These are phyloP conservation scores for Penicillium soppii DNA, from an alignment of 495 filamentous ascomycete genomes.

Conservation along the genomic window DNA sequence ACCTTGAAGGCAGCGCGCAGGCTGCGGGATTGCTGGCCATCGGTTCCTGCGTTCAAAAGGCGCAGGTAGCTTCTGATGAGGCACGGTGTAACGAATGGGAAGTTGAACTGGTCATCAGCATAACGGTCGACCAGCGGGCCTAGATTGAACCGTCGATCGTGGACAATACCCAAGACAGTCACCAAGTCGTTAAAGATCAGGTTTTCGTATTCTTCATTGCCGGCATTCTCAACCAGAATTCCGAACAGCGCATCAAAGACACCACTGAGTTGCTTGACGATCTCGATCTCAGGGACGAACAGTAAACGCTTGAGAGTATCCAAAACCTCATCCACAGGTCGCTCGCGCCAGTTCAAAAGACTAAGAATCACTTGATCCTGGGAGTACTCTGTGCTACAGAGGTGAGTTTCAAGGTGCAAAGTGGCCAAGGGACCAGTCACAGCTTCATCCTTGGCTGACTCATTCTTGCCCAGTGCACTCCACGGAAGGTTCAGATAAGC, in stretches of 20 bases:
- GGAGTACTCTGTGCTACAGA: conserved; percentile 94
- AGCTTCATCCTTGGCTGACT: conserved; percentile 66
- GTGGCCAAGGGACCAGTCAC: conserved; percentile 74
- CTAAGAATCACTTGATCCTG: conserved; percentile 88
- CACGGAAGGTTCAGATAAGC: conserved; percentile 85
- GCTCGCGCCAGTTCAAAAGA: conserved; percentile 81
- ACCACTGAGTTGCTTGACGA: conserved; percentile 87
- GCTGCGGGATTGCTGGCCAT: conserved; percentile 76
- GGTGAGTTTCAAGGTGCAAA: conserved; percentile 77
- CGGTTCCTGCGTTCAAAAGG: conserved; percentile 73
- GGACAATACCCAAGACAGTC: conserved; percentile 85
- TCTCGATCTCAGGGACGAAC: conserved; percentile 96
- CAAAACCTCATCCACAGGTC: conserved; percentile 64
- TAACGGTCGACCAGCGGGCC: conserved; percentile 88
- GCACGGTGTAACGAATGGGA: conserved; percentile 90
- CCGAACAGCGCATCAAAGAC: conserved; percentile 92
- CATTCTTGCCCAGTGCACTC: conserved; percentile 63
- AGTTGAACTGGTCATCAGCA: conserved; percentile 85
- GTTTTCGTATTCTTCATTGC: conserved; percentile 89
- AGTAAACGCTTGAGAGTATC: conserved; percentile 75
- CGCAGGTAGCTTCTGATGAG: conserved; percentile 83
- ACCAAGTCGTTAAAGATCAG: conserved; percentile 88
- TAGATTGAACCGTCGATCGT: conserved; percentile 91
- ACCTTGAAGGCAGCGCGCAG: conserved; percentile 95
- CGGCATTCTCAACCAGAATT: conserved; percentile 82